Evolutionary conservation across 345 rosid species (phyloP).

Genomic region (Kernera saxatilis): DNA sequence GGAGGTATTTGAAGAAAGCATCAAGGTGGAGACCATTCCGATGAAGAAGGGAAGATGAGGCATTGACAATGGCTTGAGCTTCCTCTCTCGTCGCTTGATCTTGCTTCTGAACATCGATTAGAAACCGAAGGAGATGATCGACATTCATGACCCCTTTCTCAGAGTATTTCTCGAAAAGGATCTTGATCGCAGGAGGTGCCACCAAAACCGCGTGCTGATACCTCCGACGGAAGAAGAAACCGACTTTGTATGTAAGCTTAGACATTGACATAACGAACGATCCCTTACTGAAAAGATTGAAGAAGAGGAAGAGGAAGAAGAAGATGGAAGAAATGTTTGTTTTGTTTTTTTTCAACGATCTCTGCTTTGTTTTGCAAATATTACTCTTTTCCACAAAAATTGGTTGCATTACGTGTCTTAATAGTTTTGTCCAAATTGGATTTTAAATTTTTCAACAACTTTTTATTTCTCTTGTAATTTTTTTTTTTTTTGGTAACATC

Average conservation of each 20-base stretch:
- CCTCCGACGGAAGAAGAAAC: slow-evolving; percentile 55
- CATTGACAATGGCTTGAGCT: slow-evolving; percentile 51
- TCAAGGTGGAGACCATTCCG: slow-evolving; percentile 52
- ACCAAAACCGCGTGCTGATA: slow-evolving; percentile 48
- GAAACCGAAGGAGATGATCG: slow-evolving; percentile 49
- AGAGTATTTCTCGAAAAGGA: slow-evolving; percentile 45
- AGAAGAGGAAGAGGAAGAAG: slow-evolving; percentile 7
- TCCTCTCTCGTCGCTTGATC: slow-evolving; percentile 47
- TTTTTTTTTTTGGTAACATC: too few species aligned
- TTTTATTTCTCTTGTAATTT: too few species aligned
- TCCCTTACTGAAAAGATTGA: background rate
- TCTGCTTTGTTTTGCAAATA: too few species aligned
- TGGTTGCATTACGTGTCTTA: background rate
- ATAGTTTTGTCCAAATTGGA: too few species aligned
- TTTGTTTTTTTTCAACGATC: too few species aligned
- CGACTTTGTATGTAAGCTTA: slow-evolving; percentile 58
- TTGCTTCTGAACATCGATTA: slow-evolving; percentile 57
- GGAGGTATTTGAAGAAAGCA: slow-evolving; percentile 59
- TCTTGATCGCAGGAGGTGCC: slow-evolving; percentile 56
- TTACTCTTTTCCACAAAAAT: too few species aligned
- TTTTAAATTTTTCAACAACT: too few species aligned
- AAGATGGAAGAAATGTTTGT: background rate
- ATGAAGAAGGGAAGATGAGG: slow-evolving; percentile 40
- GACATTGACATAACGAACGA: slow-evolving; percentile 40
- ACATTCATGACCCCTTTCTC: slow-evolving; percentile 55